Conservation (phyloP, 192 early-diverging fungal genomes). For the Diversispora epigaea region DNA sequence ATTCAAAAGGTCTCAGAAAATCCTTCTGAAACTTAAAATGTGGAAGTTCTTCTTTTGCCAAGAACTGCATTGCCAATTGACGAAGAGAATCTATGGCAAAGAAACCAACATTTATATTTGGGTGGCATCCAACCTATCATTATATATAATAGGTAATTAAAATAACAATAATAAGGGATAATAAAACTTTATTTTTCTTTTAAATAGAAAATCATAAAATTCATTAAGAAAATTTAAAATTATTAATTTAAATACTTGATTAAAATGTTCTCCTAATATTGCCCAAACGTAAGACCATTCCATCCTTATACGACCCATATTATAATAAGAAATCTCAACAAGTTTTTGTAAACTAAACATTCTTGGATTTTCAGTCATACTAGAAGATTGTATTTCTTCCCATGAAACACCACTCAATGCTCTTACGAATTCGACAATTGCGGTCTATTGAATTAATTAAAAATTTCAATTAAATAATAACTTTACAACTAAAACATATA, state of each 20-base stretch:
- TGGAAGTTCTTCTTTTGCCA: constrained; percentile 92
- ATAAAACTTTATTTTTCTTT: no score
- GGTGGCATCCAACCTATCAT: constrained; percentile 70
- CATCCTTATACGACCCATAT: constrained; percentile 92
- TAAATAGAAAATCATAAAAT: no score
- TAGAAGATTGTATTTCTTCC: constrained; percentile 80
- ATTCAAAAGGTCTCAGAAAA: constrained; percentile 86
- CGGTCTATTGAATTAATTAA: constrained; percentile 36
- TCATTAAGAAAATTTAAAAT: no score
- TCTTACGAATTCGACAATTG: constrained; percentile 87
- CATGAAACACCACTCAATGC: constrained; percentile 82
- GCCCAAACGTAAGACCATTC: constrained; percentile 95
- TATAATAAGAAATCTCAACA: constrained; percentile 96
- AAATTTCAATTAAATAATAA: neutral
- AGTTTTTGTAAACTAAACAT: constrained; percentile 93
- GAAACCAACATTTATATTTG: constrained; percentile 77
- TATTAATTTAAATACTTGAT: constrained; percentile 45
- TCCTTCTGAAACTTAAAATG: constrained; percentile 95
- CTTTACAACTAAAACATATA: neutral
- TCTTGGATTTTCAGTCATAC: constrained; percentile 60
- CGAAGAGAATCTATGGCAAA: constrained; percentile 92
- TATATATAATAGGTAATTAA: no score
- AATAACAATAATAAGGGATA: neutral
- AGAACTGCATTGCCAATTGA: constrained; percentile 89
- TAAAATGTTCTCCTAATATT: constrained; percentile 80